Conservation (phyloP, 2,329 filamentous ascomycete species). For the Akanthomyces lecanii region DNA sequence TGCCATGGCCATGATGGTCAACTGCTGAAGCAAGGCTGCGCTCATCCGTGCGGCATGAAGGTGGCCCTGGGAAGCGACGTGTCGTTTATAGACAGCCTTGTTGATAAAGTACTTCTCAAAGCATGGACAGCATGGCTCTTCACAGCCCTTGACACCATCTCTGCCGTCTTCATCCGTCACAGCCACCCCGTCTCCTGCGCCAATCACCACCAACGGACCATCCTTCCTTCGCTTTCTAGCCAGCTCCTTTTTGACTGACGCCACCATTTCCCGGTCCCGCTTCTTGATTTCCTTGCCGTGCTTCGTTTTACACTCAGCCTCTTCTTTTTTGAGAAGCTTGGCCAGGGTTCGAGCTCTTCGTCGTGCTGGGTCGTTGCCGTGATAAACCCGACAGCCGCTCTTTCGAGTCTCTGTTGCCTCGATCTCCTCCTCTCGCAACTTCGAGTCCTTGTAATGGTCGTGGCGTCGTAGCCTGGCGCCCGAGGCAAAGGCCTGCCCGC, state of each 20-base stretch:
- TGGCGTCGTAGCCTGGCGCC: neutral
- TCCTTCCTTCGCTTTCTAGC: neutral
- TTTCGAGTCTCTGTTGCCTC: neutral
- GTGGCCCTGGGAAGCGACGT: neutral
- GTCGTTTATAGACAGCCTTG: neutral
- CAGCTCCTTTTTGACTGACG: rapidly evolving
- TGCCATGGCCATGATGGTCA: neutral
- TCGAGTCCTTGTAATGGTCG: neutral
- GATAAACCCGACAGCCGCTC: neutral
- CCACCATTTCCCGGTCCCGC: neutral
- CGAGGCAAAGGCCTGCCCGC: neutral
- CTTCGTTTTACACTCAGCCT: neutral
- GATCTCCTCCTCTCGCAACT: neutral
- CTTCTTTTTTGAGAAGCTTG: neutral
- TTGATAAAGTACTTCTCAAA: neutral
- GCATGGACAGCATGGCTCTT: neutral
- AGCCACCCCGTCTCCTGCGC: neutral
- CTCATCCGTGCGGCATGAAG: neutral
- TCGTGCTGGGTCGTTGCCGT: neutral
- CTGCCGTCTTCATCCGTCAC: neutral
- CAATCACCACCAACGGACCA: neutral
- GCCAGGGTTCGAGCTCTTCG: neutral
- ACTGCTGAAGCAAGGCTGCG: neutral
- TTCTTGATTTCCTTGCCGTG: neutral
- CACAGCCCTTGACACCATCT: neutral